These are phyloP conservation scores for Camelina sativa DNA, from an alignment of 345 rosid genomes.

Conservation along the genomic window DNA sequence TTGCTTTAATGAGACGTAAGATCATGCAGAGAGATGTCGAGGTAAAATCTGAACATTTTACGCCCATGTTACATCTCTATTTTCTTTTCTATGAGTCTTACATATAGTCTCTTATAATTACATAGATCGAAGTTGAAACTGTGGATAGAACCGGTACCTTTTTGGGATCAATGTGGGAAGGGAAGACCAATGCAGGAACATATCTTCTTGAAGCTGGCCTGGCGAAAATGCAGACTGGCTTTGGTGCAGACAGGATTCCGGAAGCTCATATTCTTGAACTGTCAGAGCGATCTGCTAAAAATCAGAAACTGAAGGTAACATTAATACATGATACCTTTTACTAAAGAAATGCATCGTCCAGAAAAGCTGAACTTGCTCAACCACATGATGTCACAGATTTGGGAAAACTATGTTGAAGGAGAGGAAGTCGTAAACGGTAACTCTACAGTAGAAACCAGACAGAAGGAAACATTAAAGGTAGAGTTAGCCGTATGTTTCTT, in stretches of 20 bases:
- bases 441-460: conserved; percentile 68
- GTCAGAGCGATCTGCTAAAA: conserved; percentile 89
- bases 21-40: conserved; percentile 98
- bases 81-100: conserved; percentile 21
- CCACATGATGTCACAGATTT: conserved; percentile 57
- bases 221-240: conserved; percentile 85
- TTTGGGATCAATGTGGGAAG: conserved; percentile 96
- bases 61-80: background rate
- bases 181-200: conserved; percentile 70
- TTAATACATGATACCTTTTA: background rate
- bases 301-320: conserved; percentile 84
- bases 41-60: conserved; percentile 48
- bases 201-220: conserved; percentile 93
- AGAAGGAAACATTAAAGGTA: conserved; percentile 91
- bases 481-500: conserved; percentile 22
- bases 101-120: conserved; percentile 22
- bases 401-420: conserved; percentile 99
- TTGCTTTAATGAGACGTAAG: conserved; percentile 88
- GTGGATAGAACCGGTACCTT: conserved; percentile 96
- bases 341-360: background rate
- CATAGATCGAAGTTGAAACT: conserved; percentile 88
- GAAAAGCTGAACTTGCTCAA: background rate
- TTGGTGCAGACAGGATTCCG: conserved; percentile 77
- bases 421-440: conserved; percentile 73
- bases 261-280: conserved; percentile 85